Conservation (phyloP, 169 alveolate species). For the Cytauxzoon felis region DNA sequence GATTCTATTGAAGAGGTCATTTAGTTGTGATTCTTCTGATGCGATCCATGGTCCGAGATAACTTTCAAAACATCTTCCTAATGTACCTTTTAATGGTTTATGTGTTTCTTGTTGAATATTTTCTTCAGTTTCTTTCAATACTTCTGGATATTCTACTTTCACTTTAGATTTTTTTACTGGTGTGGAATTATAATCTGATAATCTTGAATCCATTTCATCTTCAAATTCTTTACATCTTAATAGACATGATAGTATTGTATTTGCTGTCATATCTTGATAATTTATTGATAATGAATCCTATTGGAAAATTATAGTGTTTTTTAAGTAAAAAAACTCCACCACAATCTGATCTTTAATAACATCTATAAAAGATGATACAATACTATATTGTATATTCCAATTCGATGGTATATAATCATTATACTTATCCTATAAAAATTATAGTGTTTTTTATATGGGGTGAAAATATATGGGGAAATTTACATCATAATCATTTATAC, state of each 20-base stretch:
- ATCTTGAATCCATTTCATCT: conserved; percentile 39
- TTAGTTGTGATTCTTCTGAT: conserved; percentile 47
- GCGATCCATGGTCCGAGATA: conserved; percentile 58
- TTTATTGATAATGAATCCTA: conserved; percentile 14
- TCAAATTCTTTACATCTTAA: conserved; percentile 58
- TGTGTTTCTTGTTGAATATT: background rate
- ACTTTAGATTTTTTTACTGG: conserved; percentile 44
- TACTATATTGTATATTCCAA: conserved; percentile 49
- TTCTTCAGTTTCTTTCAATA: background rate
- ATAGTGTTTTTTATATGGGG: background rate
- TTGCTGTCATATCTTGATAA: conserved; percentile 24
- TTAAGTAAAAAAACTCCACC: background rate
- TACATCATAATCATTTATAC: conserved; percentile 43
- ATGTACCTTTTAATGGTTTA: conserved; percentile 12
- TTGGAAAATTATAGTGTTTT: background rate
- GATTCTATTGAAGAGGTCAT: conserved; percentile 21
- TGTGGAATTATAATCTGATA: conserved; percentile 1
- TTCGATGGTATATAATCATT: conserved; percentile 21
- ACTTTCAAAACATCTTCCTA: conserved; percentile 54
- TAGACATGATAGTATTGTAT: conserved; percentile 21
- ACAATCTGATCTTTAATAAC: conserved; percentile 23
- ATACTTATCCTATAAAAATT: conserved; percentile 4
- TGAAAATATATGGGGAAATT: background rate
- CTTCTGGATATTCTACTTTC: conserved; percentile 59
- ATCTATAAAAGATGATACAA: conserved; percentile 31